Base-by-base conservation (phyloP, 495 filamentous ascomycete genomes). In the Daldinia bambusicola region DNA sequence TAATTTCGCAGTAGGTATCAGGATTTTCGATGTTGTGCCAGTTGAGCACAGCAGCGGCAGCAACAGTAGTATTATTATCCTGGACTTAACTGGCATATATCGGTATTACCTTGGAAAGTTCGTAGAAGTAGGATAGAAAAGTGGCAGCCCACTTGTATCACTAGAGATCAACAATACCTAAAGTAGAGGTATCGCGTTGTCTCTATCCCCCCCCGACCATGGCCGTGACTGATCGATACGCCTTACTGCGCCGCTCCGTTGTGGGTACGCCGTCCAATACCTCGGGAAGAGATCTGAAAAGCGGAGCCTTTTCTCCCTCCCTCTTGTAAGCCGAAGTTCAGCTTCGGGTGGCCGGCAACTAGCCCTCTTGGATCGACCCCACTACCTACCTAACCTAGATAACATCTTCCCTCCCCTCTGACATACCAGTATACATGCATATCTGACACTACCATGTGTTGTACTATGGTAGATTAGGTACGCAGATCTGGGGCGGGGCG, bases 301-400 rank as follows among this genome's bases (percentile, higher is more conserved):
- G 34, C 34, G 34, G 34, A 36, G 34, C 34, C 34, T 7, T 36
- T 5, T 36, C 34, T 10, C 9, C 34, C 26, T 26, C 26, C 26
- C 3, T 26, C 26, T 26, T 31, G 20, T n/a, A 37, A 59, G 22
- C 53, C 55, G 34, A 31, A 67, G 53, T 37, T 67, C 58, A 31
- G 62, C 55, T 60, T 67, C 69, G 69, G 69, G 63, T 56, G 55
- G 51, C 38, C 69, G 69, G 69, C 41, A 45, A n/a, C 58, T 37
- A 6, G 22, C 61, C 57, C 51, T 51, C 55, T 41, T 51, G 55
- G 58, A 59, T 67, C 63, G 58, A 72, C 69, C 69, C 69, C 64
- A 72, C 64, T 4, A 26, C 26, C 26, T 26, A 51, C 61, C 20
- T 48, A 12, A 52, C 55, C 53, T 60, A 32, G n/a, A 45, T 45